Evolutionary conservation across 2,329 filamentous ascomycete species (phyloP), one percentile per base, ranked within the genome.

Genomic region (Cladosporium sp.): DNA sequence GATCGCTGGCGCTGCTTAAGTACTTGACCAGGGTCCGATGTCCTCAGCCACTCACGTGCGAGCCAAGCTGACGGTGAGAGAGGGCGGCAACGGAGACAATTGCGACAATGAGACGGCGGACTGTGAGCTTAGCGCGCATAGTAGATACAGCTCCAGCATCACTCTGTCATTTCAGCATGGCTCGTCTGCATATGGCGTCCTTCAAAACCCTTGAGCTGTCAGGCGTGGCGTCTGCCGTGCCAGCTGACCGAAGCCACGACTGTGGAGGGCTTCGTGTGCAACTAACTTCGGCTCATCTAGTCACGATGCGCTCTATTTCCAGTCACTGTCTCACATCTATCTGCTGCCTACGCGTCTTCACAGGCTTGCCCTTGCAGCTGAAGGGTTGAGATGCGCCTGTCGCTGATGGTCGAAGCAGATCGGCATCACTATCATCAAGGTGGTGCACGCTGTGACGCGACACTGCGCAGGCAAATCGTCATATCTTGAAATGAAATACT

Each of bases 31-130:
- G 38, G 38, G 38, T 40, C 38, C 38, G 45, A 34, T 19, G 15
- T 49, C 45, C 17, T 37, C 52, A 55, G 52, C 52, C 52, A 55
- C 52, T 56, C 54, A 56, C 54, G 54, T 49, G 54, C 14, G 22
- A 12, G 38, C 50, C 50, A 25, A 51, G 51, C 38, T 19, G 37
- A 25, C 19, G 19, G 50, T 17, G 25, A 43, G 11, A 36, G 39
- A 37, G 28, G 40, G 52, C 54, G 42, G 42, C 42, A 49, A 56
- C 34, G 3, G 20, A 22, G 22, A 55, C 40, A 34, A 51, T 25
- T 36, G 20, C 17, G 30, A 37, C 30, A 14, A 50, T 14, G n/a
- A 50, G 4, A 5, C 5, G 30, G 7, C 30, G 30, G 30, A 34
- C 11, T 3, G 4, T 34, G 30, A 8, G 30, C 8, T 34, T 34